A percentile compares a stretch with the other conserved stretches of the same genome.
phyloP scores from a whole-genome alignment of 2,329 filamentous ascomycete species.

The Aspergillus ochraceoroseus region DNA sequence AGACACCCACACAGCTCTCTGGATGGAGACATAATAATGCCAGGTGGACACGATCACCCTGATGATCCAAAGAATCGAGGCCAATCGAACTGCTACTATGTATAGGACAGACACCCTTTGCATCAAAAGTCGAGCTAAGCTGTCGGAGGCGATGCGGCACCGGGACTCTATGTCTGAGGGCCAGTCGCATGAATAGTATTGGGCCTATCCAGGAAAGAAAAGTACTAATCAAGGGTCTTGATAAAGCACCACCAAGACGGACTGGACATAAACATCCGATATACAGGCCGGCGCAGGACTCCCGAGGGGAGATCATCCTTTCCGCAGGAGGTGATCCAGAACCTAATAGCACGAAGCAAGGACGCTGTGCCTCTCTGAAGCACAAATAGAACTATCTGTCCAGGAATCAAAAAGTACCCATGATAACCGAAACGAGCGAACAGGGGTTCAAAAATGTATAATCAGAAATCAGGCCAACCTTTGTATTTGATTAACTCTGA shows the following conservation, averaged over 20 bases:
- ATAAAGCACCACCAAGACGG: slow-evolving; percentile 7
- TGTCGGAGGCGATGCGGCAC: background rate
- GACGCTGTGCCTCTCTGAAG: slow-evolving; percentile 15
- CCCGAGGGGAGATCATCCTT: slow-evolving; percentile 20
- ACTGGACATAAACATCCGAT: slow-evolving; percentile 22
- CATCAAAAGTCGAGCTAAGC: slow-evolving; percentile 1
- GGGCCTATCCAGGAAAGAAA: slow-evolving; percentile 10
- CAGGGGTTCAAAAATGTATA: too few species aligned
- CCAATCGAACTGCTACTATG: slow-evolving; percentile 8
- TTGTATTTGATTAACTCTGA: too few species aligned
- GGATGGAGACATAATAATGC: slow-evolving; percentile 1
- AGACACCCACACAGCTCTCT: background rate
- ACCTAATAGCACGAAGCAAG: slow-evolving; percentile 33
- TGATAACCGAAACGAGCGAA: slow-evolving; percentile 17
- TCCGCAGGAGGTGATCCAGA: slow-evolving; percentile 18
- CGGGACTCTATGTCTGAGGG: background rate
- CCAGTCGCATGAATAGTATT: slow-evolving; percentile 4
- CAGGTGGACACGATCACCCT: slow-evolving; percentile 5
- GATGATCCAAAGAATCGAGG: slow-evolving; percentile 3
- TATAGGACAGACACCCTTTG: slow-evolving; percentile 6
- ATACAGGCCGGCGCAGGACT: slow-evolving; percentile 17
- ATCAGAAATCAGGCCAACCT: too few species aligned
- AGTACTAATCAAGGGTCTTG: slow-evolving; percentile 15
- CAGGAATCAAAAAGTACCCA: slow-evolving; percentile 15
- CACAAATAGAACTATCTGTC: slow-evolving; percentile 1